Base-by-base conservation (phyloP, 805 yeast species). In the Hanseniaspora occidentalis region DNA sequence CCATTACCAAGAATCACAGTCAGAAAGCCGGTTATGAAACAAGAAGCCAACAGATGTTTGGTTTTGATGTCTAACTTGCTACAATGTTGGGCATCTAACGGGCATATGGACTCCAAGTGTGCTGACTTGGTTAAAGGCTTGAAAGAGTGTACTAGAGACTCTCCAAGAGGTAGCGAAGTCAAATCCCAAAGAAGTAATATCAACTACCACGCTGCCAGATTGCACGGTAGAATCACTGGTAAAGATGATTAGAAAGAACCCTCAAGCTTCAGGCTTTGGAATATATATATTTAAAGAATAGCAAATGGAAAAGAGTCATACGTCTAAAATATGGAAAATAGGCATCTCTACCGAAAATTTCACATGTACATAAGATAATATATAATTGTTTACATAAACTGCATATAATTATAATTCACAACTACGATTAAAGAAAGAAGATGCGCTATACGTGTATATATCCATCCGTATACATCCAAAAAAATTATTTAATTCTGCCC, bases 31-130 rank as follows among this genome's bases (percentile, higher is more conserved):
- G 65, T 73, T 3, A 64, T 71, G 23, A 67, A 70, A 38, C 66
- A 62, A 46, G 75, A 74, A 48, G 72, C 83, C 36, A 77, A 79
- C 50, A 77, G 84, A 43, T 86, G 96, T 60, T 60, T 77, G 45
- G 85, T 84, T 42, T 64, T 81, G 47, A 83, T 88, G 88, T 78
- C 92, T 1, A 79, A 84, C 37, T 69, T 88, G 58, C 66, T 88
- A 50, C 84, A 82, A 68, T 88, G 97, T 65, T 88, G 97, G 97
- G 94, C 96, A 2, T 83, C 96, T 19, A 83, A 84, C 62, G 89
- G 94, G 37, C 94, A 85, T 60, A 88, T 92, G 45, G 66, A 79
- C 18, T 64, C 69, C 9, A 69, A 65, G 36, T 88, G 97, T 62
- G 65, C 70, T 19, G 66, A 65, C 6, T 61, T 84, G 36, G 94